A percentile compares a stretch with the other conserved stretches of the same genome.
Evolutionary conservation across 1,284 basidiomycete genomes (phyloP).

Genomic region (Calocybe gambosa): DNA sequence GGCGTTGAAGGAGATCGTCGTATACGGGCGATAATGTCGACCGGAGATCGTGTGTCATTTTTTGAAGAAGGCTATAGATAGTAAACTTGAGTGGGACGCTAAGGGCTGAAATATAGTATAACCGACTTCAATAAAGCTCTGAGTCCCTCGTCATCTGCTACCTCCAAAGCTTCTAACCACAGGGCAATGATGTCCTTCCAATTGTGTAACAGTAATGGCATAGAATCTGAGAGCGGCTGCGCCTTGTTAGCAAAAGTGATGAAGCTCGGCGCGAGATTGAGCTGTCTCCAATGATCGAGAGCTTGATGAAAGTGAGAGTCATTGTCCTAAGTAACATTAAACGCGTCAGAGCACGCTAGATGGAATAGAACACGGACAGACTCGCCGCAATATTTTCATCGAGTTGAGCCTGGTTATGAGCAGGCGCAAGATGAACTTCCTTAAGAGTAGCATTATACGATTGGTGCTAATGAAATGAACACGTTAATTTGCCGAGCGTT

Average conservation of each 20-base stretch:
- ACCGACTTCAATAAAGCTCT: conserved; percentile 67
- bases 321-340: conserved; percentile 46
- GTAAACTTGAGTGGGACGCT: conserved; percentile 13
- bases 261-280: conserved; percentile 77
- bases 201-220: conserved; percentile 79
- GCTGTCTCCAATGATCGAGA: conserved; percentile 67
- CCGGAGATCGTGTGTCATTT: conserved; percentile 69
- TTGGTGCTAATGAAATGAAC: conserved; percentile 49
- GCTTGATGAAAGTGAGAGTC: conserved; percentile 69
- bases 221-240: conserved; percentile 61
- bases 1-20: conserved; percentile 41
- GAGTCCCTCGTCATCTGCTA: conserved; percentile 63
- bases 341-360: conserved; percentile 12
- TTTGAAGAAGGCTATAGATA: conserved; percentile 58
- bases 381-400: conserved; percentile 58
- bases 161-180: conserved; percentile 53
- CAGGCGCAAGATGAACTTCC: conserved; percentile 65
- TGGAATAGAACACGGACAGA: conserved; percentile 10
- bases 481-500: background rate
- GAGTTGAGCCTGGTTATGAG: conserved; percentile 48
- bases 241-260: conserved; percentile 60
- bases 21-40: conserved; percentile 62
- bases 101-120: background rate
- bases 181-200: conserved; percentile 59
- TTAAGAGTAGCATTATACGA: conserved; percentile 65